Evolutionary conservation across 139 green algal species (phyloP), one percentile per base, ranked within the genome.

Genomic region (Ettlia oleoabundans): DNA sequence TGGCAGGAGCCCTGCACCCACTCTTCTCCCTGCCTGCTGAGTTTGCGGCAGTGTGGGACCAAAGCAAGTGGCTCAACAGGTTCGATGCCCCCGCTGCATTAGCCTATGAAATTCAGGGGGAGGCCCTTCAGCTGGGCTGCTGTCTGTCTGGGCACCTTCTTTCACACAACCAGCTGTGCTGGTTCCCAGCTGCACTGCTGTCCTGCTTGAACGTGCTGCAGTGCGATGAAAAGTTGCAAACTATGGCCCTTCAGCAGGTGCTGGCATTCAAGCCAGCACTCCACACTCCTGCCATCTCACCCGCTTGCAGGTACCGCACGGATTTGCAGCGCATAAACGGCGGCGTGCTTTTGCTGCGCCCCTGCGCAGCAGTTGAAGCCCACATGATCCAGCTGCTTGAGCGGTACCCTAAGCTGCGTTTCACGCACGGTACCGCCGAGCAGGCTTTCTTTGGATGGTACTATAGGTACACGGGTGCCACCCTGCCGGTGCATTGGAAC

Each of bases 391-490:
- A 8, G 6, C 28, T 84, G 38, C 67, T 84, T 37, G 67, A 70
- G 21, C 21, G 3, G 67, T 37, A 71, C 52, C 68, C 79, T 53
- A 84, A 84, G 79, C 79, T 84, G 67, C 79, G 79, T 38, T 79
- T 79, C 62, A 52, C 41, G 21, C 53, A 79, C 37, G 38, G 30
- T 52, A 62, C 67, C 9, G 79, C 79, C n/a, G 79, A 78, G 68
- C 79, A 84, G 79, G 79, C 78, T 30, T 84, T 79, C 68, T 55
- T 84, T 7, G 40, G 30, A 51, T 84, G 79, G 67, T 82, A 82
- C 76, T 76, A 65, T 33, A 62, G 76, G 2, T 82, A 67, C 76
- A 82, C 76, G 15, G 76, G 63, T 3, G 28, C 32, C 63, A 68
- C 35, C 8, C 78, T 83, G 65, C 78, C 78, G 28, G 37, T 83